A percentile compares a stretch with the other conserved stretches of the same genome.
Evolutionary conservation across 2,329 filamentous ascomycete genomes (phyloP).

Genomic region (Diaporthe destruens): DNA sequence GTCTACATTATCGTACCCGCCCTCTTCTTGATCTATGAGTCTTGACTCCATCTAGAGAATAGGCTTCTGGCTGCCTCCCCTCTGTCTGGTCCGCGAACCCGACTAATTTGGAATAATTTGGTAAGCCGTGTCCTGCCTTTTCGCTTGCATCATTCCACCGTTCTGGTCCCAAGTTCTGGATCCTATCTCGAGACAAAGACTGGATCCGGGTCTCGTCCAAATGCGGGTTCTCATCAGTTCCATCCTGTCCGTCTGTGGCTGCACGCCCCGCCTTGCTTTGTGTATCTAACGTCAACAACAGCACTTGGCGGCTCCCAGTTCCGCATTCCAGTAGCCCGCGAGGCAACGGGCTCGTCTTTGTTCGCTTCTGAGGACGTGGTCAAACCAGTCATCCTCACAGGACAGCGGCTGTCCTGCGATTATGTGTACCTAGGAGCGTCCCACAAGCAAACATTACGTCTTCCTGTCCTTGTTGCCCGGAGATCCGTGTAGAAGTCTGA

Average conservation of each 20-base stretch:
- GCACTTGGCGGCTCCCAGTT: constrained; percentile 6
- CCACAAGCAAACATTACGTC: background rate
- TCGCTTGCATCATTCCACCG: constrained; percentile 27
- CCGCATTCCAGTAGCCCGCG: constrained; percentile 14
- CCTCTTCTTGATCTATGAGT: background rate
- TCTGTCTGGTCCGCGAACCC: background rate
- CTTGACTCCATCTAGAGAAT: constrained; percentile 2
- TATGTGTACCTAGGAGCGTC: constrained; percentile 9
- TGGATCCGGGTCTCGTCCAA: constrained; percentile 21
- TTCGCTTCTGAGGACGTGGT: constrained; percentile 22
- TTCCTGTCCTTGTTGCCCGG: background rate
- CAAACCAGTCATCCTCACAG: constrained; percentile 10
- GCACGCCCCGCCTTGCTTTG: constrained; percentile 23
- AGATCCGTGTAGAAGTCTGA: constrained; percentile 15
- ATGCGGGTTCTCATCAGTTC: constrained; percentile 7
- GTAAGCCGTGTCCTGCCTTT: constrained; percentile 27
- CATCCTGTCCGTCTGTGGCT: background rate
- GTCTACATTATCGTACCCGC: background rate
- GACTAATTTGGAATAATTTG: constrained; percentile 12
- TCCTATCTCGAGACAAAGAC: constrained; percentile 16
- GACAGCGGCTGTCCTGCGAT: background rate
- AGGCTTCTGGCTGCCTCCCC: background rate
- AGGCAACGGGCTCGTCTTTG: constrained; percentile 18
- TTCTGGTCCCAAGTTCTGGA: constrained; percentile 23
- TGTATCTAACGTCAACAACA: constrained; percentile 28